Percentiles rank a stretch among this genome's conserved stretches.
These are phyloP conservation scores for Trypanosoma lewisi DNA, from an alignment of 208 protist genomes.

Conservation along the genomic window DNA sequence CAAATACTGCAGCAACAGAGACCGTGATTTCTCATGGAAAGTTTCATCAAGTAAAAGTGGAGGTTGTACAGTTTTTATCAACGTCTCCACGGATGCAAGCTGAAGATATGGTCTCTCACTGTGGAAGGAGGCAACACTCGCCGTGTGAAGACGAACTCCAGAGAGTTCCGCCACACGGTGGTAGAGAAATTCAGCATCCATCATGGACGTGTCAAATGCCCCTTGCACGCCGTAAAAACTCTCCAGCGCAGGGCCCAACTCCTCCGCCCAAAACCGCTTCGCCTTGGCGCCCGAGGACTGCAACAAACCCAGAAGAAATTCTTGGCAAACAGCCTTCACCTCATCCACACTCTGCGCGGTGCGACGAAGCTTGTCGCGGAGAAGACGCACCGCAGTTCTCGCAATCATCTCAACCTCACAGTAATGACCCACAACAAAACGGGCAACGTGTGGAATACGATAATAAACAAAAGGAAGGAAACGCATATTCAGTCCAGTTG, in stretches of 20 bases:
- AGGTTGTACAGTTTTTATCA: slow-evolving; percentile 28
- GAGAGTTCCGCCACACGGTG: slow-evolving; percentile 43
- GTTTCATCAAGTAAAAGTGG: slow-evolving; percentile 11
- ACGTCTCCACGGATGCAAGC: slow-evolving; percentile 23
- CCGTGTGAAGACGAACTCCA: slow-evolving; percentile 50
- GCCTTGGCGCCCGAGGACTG: slow-evolving; percentile 38
- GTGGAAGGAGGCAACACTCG: slow-evolving; percentile 34
- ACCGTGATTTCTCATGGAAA: slow-evolving; percentile 16
- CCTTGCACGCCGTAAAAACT: slow-evolving; percentile 42
- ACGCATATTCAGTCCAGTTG: slow-evolving; percentile 68
- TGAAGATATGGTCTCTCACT: slow-evolving; percentile 41
- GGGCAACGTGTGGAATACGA: slow-evolving; percentile 44
- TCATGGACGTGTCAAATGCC: slow-evolving; percentile 49
- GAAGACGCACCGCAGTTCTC: slow-evolving; percentile 53
- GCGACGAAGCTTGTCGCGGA: slow-evolving; percentile 48
- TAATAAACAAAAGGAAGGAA: slow-evolving; percentile 81
- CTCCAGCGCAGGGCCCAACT: slow-evolving; percentile 58
- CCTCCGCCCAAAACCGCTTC: slow-evolving; percentile 64
- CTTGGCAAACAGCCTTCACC: slow-evolving; percentile 23
- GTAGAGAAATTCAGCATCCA: slow-evolving; percentile 55
- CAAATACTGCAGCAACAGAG: slow-evolving; percentile 14
- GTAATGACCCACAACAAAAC: slow-evolving; percentile 55
- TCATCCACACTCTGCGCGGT: slow-evolving; percentile 34
- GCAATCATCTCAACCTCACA: slow-evolving; percentile 76
- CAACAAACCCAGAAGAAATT: slow-evolving; percentile 54